phyloP scores from a whole-genome alignment of 768 basidiomycete species.

The Tricholoma saponaceum region DNA sequence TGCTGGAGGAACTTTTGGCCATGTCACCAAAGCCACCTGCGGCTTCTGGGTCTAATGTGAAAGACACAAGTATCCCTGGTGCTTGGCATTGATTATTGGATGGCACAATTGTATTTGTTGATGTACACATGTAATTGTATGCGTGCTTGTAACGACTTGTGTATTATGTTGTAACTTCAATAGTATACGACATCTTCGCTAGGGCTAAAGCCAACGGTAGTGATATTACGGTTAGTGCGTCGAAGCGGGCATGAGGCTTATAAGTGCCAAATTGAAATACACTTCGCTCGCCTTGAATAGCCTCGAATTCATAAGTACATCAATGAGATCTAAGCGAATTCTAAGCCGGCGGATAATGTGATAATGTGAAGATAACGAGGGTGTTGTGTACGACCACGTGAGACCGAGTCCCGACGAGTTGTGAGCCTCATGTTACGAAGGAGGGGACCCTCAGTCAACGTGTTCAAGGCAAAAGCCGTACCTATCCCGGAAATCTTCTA shows the following conservation, averaged over 20 bases:
- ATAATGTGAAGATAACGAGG: slow-evolving; percentile 2
- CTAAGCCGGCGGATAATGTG: neutral
- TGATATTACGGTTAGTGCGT: too few relatives aligned
- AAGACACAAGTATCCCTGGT: slow-evolving; percentile 36
- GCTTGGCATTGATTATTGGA: slow-evolving; percentile 35
- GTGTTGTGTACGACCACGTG: neutral
- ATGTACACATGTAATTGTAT: neutral
- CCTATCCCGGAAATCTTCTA: neutral
- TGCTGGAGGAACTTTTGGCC: slow-evolving; percentile 57
- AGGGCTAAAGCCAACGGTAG: too few relatives aligned
- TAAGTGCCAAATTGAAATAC: too few relatives aligned
- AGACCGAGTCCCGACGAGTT: neutral
- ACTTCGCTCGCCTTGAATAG: too few relatives aligned
- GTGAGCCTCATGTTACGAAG: neutral
- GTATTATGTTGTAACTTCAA: too few relatives aligned
- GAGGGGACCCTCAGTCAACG: neutral
- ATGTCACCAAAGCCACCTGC: slow-evolving; percentile 32
- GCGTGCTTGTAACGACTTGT: too few relatives aligned
- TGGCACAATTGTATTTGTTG: too few relatives aligned
- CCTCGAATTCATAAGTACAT: too few relatives aligned
- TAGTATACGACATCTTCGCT: too few relatives aligned
- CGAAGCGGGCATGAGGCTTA: too few relatives aligned
- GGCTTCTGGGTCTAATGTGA: slow-evolving; percentile 32
- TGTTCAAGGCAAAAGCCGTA: neutral
- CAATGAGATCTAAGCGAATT: neutral